phyloP scores from a whole-genome alignment of 305 asterid genomes.

The Coffea humblotiana region DNA sequence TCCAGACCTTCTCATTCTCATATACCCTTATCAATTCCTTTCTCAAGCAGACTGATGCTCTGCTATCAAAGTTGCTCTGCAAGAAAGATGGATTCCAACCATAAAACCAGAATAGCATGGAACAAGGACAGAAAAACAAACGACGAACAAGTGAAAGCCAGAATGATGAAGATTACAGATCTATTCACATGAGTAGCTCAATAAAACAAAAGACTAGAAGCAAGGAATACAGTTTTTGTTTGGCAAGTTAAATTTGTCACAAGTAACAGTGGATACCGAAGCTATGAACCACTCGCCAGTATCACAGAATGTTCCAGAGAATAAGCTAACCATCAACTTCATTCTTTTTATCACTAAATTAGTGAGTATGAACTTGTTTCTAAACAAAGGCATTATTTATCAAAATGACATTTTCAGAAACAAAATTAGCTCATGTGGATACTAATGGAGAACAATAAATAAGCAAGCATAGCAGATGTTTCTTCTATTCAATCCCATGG shows the following conservation, averaged over 20 bases:
- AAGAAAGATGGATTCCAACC: slow-evolving; percentile 18
- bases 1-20: slow-evolving; percentile 67
- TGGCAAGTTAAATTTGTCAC: background rate
- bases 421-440: background rate
- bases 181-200: background rate
- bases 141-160: too few species aligned
- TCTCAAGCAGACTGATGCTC: slow-evolving; percentile 61
- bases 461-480: background rate
- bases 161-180: background rate
- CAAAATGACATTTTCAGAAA: background rate
- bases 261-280: background rate
- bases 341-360: background rate
- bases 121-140: too few species aligned
- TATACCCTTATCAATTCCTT: slow-evolving; percentile 70
- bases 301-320: background rate
- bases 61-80: slow-evolving; percentile 67
- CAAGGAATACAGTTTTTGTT: background rate
- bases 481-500: background rate
- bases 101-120: background rate
- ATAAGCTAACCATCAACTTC: background rate
- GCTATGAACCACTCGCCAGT: background rate
- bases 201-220: background rate
- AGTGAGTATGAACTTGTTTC: background rate
- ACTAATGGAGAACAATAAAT: background rate
- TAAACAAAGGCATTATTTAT: background rate